Evolutionary conservation across 1,139 yeast genomes (phyloP), one percentile per base, ranked within the genome.

Genomic region (Geotrichum citri-aurantii): DNA sequence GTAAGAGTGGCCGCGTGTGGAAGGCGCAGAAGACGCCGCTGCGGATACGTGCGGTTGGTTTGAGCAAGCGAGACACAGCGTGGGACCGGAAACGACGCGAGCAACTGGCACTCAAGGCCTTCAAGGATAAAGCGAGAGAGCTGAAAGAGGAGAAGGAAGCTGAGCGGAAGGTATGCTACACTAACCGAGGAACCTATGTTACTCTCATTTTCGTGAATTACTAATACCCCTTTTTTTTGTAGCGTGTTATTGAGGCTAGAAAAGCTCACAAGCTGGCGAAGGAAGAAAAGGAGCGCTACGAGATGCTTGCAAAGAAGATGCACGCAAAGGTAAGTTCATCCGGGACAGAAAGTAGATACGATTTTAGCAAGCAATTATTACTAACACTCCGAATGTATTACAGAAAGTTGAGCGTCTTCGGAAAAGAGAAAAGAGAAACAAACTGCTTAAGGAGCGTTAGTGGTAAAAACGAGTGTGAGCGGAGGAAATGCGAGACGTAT

Each of bases 201-300:
- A 11, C 17, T 21, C 7, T 4, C 29, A 5, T 26, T 26, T 26
- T 26, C 4, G 7, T 12, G 10, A 12, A 8, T 8, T 26, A 19
- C 48, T 19, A 49, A 49, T 44, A 50, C 2, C 17, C n/a, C 12
- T 56, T 27, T n/a, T 4, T n/a, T 31, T 19, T 52, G n/a, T 23
- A 57, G 59, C 51, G 58, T 8, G 54, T 65, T 49, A 64, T 73
- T 53, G 65, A 68, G 19, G 64, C 65, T 29, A 67, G 73, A 59
- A 75, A 74, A 66, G 75, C 70, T 40, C 68, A 72, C 49, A 67
- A 70, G 48, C 71, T 69, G 51, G 72, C 70, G 48, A 75, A 75
- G 68, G 78, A 73, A 48, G 79, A 76, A 63, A 69, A 69, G 59
- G 79, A 76, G 63, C 69, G 79, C 17, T 73, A 72, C 61, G 77